phyloP scores from a whole-genome alignment of 345 rosid species.

The Ailanthus altissimus region DNA sequence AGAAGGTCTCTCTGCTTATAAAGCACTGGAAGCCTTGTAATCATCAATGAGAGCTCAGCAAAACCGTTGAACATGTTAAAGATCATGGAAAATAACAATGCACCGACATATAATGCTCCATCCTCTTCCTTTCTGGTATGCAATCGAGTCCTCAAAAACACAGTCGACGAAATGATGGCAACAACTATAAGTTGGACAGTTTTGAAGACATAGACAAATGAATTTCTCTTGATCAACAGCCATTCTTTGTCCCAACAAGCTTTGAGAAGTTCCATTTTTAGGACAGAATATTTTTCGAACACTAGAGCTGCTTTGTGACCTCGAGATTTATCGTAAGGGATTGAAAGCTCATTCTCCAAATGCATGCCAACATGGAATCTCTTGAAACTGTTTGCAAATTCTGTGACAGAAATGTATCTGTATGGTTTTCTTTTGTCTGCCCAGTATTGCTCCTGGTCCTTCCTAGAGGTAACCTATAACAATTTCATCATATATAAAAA shows the following conservation, averaged over 20 bases:
- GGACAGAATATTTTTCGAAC: constrained; percentile 55
- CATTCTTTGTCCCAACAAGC: constrained; percentile 81
- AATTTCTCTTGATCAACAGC: constrained; percentile 66
- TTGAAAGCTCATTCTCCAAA: constrained; percentile 54
- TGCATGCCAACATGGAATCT: constrained; percentile 65
- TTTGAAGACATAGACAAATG: constrained; percentile 70
- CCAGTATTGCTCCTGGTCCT: constrained; percentile 95
- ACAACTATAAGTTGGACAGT: constrained; percentile 64
- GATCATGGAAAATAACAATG: constrained; percentile 51
- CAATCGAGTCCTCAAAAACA: constrained; percentile 65
- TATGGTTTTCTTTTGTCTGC: constrained; percentile 57
- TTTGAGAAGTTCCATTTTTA: constrained; percentile 62
- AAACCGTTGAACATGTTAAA: constrained; percentile 88
- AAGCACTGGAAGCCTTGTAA: constrained; percentile 78
- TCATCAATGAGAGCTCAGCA: constrained; percentile 70
- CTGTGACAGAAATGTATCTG: constrained; percentile 59
- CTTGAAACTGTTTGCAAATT: constrained; percentile 61
- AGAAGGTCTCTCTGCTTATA: constrained; percentile 90
- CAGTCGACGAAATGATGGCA: constrained; percentile 57
- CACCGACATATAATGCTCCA: constrained; percentile 52
- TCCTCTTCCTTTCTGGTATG: constrained; percentile 50
- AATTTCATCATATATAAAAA: too few relatives aligned
- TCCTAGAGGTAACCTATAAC: constrained; percentile 77
- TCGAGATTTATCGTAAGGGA: constrained; percentile 55
- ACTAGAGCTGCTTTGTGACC: constrained; percentile 73